Evolutionary conservation across 352 stramenopile species (phyloP), one percentile per base, ranked within the genome.

Genomic region (Phytophthora chlamydospora): DNA sequence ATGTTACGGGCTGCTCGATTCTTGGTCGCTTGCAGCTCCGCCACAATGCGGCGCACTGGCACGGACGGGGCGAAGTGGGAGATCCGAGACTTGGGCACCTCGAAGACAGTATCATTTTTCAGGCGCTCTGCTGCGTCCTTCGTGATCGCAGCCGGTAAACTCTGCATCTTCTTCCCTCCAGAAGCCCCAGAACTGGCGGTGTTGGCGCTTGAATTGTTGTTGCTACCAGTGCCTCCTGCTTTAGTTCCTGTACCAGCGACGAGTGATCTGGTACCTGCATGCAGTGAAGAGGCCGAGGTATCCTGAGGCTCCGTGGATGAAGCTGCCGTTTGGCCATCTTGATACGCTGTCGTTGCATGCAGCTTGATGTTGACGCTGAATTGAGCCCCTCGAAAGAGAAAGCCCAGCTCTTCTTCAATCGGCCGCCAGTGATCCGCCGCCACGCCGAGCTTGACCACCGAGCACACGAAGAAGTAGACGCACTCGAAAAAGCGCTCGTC

Each of bases 401-500:
- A 91, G 6, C 78, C 80, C 14, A 93, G 64, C 52, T 91, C 82
- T 16, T 85, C 78, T 48, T 94, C 85, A 38, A 92, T 74, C 7
- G 58, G 45, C 7, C 65, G 58, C 85, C 83, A 94, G 52, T 84
- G 68, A 13, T 86, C 76, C 13, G 55, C 39, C 11, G 71, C 54
- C 10, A 91, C 68, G n/a, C 75, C 73, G 31, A 91, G 67, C 51
- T 94, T 92, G 38, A 83, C 78, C 12, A 90, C 80, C 0, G 83
- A 78, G 46, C 79, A 90, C 21, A 90, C 69, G 55, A 91, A 91
- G 52, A 85, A 91, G 55, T 91, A 92, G 55, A 94, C 64, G 45
- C 77, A 85, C 61, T 94, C 85, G 50, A 94, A 92, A 62, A 92
- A 91, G 38, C 66, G 73, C 54, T 90, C 75, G 73, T 94, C 85